Conservation (phyloP, 768 basidiomycete species). For the Suillus placidus region DNA sequence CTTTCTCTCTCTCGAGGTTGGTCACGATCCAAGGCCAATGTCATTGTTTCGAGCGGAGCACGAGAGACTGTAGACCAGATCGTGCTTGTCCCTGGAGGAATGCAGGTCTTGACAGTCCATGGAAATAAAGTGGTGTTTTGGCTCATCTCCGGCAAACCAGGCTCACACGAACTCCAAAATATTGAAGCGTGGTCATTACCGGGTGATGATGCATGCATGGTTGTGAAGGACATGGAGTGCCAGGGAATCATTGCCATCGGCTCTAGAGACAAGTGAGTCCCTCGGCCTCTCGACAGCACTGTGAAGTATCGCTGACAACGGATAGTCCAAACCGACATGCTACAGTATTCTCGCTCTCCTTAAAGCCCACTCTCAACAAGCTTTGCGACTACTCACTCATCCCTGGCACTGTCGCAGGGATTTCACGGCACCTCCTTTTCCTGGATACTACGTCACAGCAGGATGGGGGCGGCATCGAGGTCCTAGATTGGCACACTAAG, state of each 20-base stretch:
- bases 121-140: conserved; percentile 25
- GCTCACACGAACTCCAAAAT: conserved; percentile 19
- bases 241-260: conserved; percentile 25
- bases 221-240: conserved; percentile 20
- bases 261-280: conserved; percentile 18
- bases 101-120: conserved; percentile 32
- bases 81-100: conserved; percentile 27
- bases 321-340: conserved; percentile 18
- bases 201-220: conserved; percentile 20
- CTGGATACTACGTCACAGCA: conserved; percentile 24
- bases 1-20: conserved; percentile 30
- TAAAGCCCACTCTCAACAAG: conserved; percentile 22
- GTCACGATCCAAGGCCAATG: conserved; percentile 22
- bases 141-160: conserved; percentile 23
- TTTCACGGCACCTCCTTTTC: conserved; percentile 26
- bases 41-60: conserved; percentile 13
- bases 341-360: conserved; percentile 23
- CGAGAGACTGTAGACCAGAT: conserved; percentile 27
- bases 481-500: conserved; percentile 28
- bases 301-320: background rate
- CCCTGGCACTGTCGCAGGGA: conserved; percentile 24
- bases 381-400: conserved; percentile 26
- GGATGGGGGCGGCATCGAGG: conserved; percentile 24
- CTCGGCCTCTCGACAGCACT: background rate
- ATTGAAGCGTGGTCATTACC: conserved; percentile 23